phyloP scores from a whole-genome alignment of 129 eudicot genomes.

The Ambrosia trifida region DNA sequence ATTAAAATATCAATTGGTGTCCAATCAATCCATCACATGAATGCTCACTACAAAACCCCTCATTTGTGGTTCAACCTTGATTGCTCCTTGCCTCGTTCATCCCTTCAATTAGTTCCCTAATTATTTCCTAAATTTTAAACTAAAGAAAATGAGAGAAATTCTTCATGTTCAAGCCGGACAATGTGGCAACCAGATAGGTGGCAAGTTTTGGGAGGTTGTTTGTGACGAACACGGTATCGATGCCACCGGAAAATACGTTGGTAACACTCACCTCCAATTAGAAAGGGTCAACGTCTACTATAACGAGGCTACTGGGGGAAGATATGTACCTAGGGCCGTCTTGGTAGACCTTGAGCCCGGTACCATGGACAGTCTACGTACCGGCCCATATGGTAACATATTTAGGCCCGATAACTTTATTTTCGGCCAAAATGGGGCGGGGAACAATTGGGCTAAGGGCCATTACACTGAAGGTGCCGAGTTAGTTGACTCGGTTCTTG shows the following conservation, averaged over 20 bases:
- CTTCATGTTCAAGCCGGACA: constrained; percentile 89
- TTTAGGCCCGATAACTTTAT: constrained; percentile 81
- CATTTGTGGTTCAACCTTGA: constrained; percentile 29
- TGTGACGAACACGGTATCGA: constrained; percentile 82
- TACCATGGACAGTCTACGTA: constrained; percentile 68
- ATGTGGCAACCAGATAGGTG: constrained; percentile 90
- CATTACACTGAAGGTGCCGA: constrained; percentile 93
- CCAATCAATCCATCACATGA: constrained; percentile 38
- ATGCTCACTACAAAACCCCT: constrained; percentile 48
- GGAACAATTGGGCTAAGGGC: constrained; percentile 84
- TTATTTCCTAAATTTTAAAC: not conserved
- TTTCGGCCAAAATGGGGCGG: constrained; percentile 79
- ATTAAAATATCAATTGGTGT: constrained; percentile 46
- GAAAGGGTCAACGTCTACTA: constrained; percentile 84
- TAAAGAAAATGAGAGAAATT: constrained; percentile 69
- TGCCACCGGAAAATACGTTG: constrained; percentile 53
- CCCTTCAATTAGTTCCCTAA: constrained; percentile 11
- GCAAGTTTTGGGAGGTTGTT: constrained; percentile 87
- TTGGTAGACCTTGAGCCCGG: constrained; percentile 86
- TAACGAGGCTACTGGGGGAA: constrained; percentile 75
- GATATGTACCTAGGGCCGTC: constrained; percentile 85
- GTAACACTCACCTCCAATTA: constrained; percentile 48
- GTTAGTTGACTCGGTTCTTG: constrained; percentile 72
- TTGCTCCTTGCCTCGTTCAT: constrained; percentile 20
- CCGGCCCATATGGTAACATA: constrained; percentile 76